Conservation (phyloP, 306 rosid genomes). For the Vigna reflexopilosa region DNA sequence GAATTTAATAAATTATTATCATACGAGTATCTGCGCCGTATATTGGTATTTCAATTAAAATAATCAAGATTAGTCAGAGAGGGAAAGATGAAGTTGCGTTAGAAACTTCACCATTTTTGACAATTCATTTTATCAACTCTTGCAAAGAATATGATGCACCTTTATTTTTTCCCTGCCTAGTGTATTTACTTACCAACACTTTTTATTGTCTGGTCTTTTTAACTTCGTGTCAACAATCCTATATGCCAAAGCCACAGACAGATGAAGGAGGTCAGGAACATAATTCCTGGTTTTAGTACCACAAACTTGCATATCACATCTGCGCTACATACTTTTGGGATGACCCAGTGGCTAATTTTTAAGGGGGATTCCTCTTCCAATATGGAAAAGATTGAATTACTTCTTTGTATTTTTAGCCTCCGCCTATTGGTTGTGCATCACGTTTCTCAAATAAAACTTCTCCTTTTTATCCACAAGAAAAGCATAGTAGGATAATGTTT, state of each 20-base stretch:
- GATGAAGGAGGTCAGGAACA: background rate
- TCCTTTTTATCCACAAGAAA: background rate
- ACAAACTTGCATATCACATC: background rate
- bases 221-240: background rate
- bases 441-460: constrained; percentile 25
- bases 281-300: constrained; percentile 12
- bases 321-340: background rate
- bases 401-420: constrained; percentile 15
- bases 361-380: background rate
- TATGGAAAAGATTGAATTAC: background rate
- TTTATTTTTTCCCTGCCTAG: background rate
- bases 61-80: constrained; percentile 3
- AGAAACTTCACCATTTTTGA: background rate
- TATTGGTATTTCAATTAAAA: background rate
- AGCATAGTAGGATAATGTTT: background rate
- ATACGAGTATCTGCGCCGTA: background rate
- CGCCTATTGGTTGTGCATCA: constrained; percentile 7
- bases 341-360: background rate
- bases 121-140: background rate
- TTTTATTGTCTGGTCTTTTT: constrained; percentile 10
- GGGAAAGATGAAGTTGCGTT: constrained; percentile 1
- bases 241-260: background rate
- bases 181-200: background rate
- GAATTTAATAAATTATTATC: constrained; percentile 11
- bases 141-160: background rate